A percentile compares a stretch with the other conserved stretches of the same genome.
Evolutionary conservation across 192 early-diverging fungal genomes (phyloP).

Genomic region (Obelidium mucronatum): DNA sequence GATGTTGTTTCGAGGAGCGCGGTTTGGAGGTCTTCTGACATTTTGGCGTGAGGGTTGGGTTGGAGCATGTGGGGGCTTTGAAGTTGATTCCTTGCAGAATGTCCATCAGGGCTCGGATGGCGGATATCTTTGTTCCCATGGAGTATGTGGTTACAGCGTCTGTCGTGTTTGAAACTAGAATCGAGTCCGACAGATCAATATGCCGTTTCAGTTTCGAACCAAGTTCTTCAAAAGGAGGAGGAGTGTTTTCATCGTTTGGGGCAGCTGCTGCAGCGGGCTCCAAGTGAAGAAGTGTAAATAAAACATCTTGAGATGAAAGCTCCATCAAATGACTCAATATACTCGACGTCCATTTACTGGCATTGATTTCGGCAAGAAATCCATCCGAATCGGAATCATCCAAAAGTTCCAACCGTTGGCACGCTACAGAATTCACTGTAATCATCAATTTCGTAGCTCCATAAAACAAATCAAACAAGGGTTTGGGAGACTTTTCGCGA

Average conservation of each 20-base stretch:
- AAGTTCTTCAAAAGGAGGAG: background rate
- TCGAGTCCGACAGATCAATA: background rate
- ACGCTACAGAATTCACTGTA: background rate
- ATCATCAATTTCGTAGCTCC: background rate
- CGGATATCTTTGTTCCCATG: constrained; percentile 4
- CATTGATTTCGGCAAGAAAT: background rate
- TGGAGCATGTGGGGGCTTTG: too few relatives aligned
- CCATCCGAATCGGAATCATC: background rate
- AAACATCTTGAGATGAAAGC: background rate
- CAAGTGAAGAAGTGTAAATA: background rate
- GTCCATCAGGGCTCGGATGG: constrained; percentile 1
- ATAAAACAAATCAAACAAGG: background rate
- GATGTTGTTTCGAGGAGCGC: background rate
- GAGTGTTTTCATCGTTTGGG: background rate
- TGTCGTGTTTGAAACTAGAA: background rate
- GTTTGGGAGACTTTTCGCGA: background rate
- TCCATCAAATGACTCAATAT: background rate
- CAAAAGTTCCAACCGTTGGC: background rate
- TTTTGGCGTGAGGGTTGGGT: too few relatives aligned
- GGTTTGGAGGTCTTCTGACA: background rate
- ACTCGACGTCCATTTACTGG: background rate
- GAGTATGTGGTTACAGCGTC: background rate
- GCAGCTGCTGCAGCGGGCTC: too few relatives aligned
- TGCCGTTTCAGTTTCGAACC: background rate
- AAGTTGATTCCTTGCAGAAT: too few relatives aligned